Conservation (phyloP, 768 basidiomycete species). For the Psilocybe cyanescens region DNA sequence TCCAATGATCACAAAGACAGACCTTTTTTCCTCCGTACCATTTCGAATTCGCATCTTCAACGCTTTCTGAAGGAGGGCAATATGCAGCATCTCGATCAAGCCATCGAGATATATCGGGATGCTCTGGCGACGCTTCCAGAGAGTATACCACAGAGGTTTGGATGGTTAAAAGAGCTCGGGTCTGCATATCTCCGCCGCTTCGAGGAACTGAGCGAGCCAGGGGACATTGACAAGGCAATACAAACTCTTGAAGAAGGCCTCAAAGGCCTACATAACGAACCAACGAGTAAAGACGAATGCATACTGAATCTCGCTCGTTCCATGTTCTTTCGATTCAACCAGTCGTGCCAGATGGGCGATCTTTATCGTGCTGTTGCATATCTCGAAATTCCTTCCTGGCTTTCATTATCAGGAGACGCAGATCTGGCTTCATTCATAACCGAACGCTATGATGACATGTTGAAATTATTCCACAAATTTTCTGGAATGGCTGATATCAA, state of each 20-base stretch:
- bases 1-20: neutral
- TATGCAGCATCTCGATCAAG: neutral
- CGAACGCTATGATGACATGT: neutral
- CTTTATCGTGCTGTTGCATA: neutral
- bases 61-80: neutral
- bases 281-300: neutral
- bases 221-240: neutral
- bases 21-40: neutral
- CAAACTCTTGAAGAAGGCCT: neutral
- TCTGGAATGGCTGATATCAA: neutral
- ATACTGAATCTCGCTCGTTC: neutral
- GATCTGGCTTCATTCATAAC: neutral
- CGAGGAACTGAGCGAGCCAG: neutral
- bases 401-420: neutral
- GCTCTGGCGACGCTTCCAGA: neutral
- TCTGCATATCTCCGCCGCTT: neutral
- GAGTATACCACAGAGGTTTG: neutral
- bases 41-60: neutral
- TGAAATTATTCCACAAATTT: neutral
- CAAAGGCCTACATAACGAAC: neutral
- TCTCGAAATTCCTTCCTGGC: neutral
- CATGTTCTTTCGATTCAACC: slow-evolving; percentile 1
- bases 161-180: neutral
- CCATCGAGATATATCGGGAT: neutral
- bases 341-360: neutral